A percentile compares a stretch with the other conserved stretches of the same genome.
These are phyloP conservation scores for Coemansia sp. DNA, from an alignment of 192 early-diverging fungal genomes.

Conservation along the genomic window DNA sequence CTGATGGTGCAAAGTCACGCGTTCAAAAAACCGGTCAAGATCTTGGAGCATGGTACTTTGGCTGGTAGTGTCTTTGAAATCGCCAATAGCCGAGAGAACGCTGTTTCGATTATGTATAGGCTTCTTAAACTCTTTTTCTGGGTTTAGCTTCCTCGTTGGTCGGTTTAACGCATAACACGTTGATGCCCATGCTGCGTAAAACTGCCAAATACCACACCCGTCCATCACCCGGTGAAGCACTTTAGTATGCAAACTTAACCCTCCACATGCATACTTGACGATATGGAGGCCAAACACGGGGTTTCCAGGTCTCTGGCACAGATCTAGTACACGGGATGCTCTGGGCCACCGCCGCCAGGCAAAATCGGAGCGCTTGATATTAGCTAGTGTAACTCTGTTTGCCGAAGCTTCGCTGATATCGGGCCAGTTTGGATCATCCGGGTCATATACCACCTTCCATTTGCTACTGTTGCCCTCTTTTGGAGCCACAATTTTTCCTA, in stretches of 20 bases:
- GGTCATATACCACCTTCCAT: slow-evolving; percentile 22
- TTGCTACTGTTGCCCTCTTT: background rate
- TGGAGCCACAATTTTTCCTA: slow-evolving; percentile 9
- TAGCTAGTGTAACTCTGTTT: background rate
- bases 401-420: slow-evolving; percentile 16
- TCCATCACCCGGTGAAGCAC: slow-evolving; percentile 34
- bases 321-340: slow-evolving; percentile 4
- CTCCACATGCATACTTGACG: slow-evolving; percentile 35
- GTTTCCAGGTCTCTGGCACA: slow-evolving; percentile 2
- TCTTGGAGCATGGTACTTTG: background rate
- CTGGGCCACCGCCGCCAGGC: slow-evolving; percentile 22
- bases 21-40: slow-evolving; percentile 6
- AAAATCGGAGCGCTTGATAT: slow-evolving; percentile 2
- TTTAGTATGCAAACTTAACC: slow-evolving; percentile 31
- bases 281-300: slow-evolving; percentile 33
- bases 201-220: slow-evolving; percentile 24
- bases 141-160: background rate
- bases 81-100: too few relatives aligned
- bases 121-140: background rate
- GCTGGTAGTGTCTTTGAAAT: too few relatives aligned
- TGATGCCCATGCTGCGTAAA: slow-evolving; percentile 25
- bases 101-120: background rate
- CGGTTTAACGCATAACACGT: slow-evolving; percentile 5
- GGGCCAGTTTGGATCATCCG: slow-evolving; percentile 31
- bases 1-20: background rate